Base-by-base conservation (phyloP, 2,329 filamentous ascomycete genomes). In the Phyllachora maydis region DNA sequence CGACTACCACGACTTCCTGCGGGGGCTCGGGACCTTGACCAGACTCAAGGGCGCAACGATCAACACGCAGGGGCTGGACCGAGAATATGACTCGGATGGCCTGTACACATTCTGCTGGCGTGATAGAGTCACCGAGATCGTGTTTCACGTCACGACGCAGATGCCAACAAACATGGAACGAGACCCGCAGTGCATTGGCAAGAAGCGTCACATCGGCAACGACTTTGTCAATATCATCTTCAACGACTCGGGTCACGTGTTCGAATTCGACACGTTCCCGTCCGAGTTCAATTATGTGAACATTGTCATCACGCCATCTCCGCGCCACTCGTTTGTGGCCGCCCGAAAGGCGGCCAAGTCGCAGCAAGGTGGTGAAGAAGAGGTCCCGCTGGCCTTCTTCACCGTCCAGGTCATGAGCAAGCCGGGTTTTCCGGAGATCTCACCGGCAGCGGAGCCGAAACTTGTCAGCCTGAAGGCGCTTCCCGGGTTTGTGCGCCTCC, bases 181-280 rank as follows among this genome's bases (percentile, higher is more conserved):
- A 15, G 82, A 92, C 36, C 65, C 74, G 7, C 61, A 67, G 30
- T 81, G 74, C 39, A 70, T 73, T 30, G 62, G 68, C 43, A 98
- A 98, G 54, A 98, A 98, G 49, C 64, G 71, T 3, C 90, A 95
- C 40, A 88, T 95, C 30, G 88, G 88, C 28, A 98, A 98, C 41
- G 88, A 95, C 46, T 91, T 79, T 44, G 88, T 98, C 41, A 95
- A 92, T 42, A 91, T 98, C 35, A 74, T 98, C 28, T 98, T 90
- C 59, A 98, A 98, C 44, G 81, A 91, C 39, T 93, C 83, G 3
- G 85, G 88, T n/a, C 47, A 72, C 22, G 74, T 77, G 0, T 95
- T 92, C 52, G 63, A 65, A 25, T 91, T 92, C 42, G 68, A 92
- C 42, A 92, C 79, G 0, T 91, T 98, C 36, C 81, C 81, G 1